Evolutionary conservation across 257 asterid genomes (phyloP), one percentile per base, ranked within the genome.

Genomic region (Voacanga thouarsii): DNA sequence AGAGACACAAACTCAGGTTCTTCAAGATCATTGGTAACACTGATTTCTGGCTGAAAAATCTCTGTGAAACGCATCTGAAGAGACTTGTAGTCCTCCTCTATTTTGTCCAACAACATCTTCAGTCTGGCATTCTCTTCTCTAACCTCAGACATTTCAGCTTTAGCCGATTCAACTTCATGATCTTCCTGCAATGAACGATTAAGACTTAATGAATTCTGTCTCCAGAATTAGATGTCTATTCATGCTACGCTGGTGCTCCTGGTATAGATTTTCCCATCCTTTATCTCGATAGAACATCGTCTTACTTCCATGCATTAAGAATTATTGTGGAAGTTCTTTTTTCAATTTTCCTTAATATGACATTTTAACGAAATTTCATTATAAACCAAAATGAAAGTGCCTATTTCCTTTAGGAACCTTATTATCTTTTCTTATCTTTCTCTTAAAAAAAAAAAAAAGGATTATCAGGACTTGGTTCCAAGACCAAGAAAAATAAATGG

Each of bases 81-180:
- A 56, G 80, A 57, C 77, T 78, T 88, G 89, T 92, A 90, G 65
- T 94, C 96, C 18, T 63, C 86, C 79, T 89, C 93, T 33, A 90
- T 82, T 78, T 88, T 80, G 28, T 89, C 84, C 33, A 92, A 80
- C 14, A 88, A 79, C 68, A 55, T 85, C 79, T 87, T 94, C 59
- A 94, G 73, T 69, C 92, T 90, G 78, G 77, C n/a, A 59, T 94
- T 94, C 60, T 94, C 98, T 79, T 89, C 94, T 75, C 85, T 89
- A 3, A 92, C 86, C 77, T 82, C 89, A 0, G 21, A 80, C 87
- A 90, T 85, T 67, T 92, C 90, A 10, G 79, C 83, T 83, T 76
- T 83, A 4, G 88, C 80, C 12, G 86, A 82, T 82, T 87, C 87
- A 18, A 84, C 71, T 80, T 87, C 91, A 63, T n/a, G n/a, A n/a